Evolutionary conservation across 805 yeast genomes (phyloP).

Genomic region (Candida nanaspora): DNA sequence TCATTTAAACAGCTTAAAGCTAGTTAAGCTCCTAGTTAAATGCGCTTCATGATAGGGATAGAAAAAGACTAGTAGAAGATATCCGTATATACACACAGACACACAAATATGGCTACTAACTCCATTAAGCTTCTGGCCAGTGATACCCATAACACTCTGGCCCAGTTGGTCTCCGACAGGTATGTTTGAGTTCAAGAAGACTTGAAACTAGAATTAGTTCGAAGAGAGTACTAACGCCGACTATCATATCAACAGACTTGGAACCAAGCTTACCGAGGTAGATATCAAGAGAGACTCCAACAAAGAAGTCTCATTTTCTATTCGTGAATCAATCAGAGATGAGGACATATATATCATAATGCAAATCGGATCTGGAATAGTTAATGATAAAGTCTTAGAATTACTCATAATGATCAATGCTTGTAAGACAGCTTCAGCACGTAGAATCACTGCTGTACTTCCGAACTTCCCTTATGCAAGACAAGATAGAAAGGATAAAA

Average conservation of each 20-base stretch:
- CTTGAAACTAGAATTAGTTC: neutral
- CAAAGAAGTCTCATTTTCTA: slow-evolving; percentile 68
- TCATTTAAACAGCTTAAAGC: too few species aligned
- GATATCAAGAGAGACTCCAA: slow-evolving; percentile 60
- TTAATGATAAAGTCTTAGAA: slow-evolving; percentile 71
- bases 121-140: slow-evolving; percentile 63
- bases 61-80: too few species aligned
- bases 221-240: too few species aligned
- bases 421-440: slow-evolving; percentile 75
- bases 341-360: slow-evolving; percentile 76
- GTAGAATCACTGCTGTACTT: slow-evolving; percentile 75
- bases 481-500: slow-evolving; percentile 80
- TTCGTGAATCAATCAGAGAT: slow-evolving; percentile 79
- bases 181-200: slow-evolving; percentile 6
- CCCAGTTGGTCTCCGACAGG: slow-evolving; percentile 55
- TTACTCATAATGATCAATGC: slow-evolving; percentile 74
- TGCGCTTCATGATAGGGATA: too few species aligned
- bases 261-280: slow-evolving; percentile 53
- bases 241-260: slow-evolving; percentile 39
- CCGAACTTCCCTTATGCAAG: slow-evolving; percentile 87
- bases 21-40: too few species aligned
- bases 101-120: slow-evolving; percentile 60
- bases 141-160: slow-evolving; percentile 61
- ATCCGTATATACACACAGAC: too few species aligned
- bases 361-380: slow-evolving; percentile 73